phyloP scores from a whole-genome alignment of 306 rosid genomes.

The Sicyos baderoa region DNA sequence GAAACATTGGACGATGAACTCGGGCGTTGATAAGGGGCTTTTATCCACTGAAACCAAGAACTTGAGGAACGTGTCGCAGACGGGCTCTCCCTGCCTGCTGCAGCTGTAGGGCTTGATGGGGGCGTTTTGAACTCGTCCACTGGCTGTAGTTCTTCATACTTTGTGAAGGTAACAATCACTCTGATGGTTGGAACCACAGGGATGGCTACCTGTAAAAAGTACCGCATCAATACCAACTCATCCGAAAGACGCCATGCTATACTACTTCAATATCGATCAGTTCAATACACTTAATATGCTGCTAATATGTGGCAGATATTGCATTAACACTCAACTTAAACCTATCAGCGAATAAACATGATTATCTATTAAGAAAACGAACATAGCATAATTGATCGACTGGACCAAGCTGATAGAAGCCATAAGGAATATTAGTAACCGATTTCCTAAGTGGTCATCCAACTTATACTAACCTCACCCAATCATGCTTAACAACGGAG shows the following conservation, averaged over 20 bases:
- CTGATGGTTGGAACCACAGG: conserved; percentile 95
- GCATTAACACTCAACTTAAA: not conserved
- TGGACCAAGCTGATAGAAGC: not conserved
- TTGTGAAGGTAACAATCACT: conserved; percentile 83
- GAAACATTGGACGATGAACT: conserved; percentile 46
- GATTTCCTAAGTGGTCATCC: not conserved
- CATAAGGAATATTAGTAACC: not conserved
- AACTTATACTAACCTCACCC: not conserved
- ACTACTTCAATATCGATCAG: not conserved
- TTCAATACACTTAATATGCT: not conserved
- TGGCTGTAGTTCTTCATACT: conserved; percentile 79
- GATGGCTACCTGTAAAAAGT: conserved; percentile 68
- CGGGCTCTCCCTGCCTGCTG: conserved; percentile 65
- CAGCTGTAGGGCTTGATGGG: conserved; percentile 65
- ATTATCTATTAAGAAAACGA: not conserved
- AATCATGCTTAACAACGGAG: too few relatives aligned
- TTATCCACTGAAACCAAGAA: conserved; percentile 98
- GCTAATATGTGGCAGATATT: not conserved
- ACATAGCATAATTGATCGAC: not conserved
- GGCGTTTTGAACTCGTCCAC: conserved; percentile 78
- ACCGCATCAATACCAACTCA: not conserved
- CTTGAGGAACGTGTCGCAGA: conserved; percentile 27
- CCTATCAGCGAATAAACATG: not conserved
- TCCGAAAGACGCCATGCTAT: conserved; percentile 1
- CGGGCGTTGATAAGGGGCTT: conserved; percentile 71